Percentiles rank a stretch among this genome's conserved stretches.
Evolutionary conservation across 2,329 filamentous ascomycete species (phyloP).

Genomic region (Fusarium temperatum): DNA sequence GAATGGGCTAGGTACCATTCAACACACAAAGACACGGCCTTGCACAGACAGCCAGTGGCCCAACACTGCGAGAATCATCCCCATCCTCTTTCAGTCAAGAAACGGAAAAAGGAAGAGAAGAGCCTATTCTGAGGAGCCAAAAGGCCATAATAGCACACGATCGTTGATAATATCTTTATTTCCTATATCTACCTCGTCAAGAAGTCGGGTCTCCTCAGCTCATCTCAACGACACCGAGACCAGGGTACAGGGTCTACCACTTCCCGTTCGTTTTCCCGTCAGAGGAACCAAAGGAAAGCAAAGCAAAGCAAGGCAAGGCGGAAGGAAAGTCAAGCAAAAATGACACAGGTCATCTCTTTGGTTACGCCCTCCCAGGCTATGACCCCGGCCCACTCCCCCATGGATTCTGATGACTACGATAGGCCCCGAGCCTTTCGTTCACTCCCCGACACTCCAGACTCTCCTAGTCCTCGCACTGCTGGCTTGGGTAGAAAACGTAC

Average conservation of each 20-base stretch:
- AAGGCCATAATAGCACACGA: not conserved
- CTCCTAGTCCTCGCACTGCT: conserved; percentile 39
- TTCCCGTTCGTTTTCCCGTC: conserved; percentile 32
- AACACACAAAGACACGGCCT: conserved; percentile 34
- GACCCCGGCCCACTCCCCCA: conserved; percentile 39
- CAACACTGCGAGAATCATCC: conserved; percentile 22
- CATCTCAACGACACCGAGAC: conserved; percentile 7
- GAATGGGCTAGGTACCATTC: conserved; percentile 26
- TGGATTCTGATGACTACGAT: conserved; percentile 37
- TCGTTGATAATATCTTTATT: conserved; percentile 6
- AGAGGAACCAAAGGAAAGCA: not conserved
- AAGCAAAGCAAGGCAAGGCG: not conserved
- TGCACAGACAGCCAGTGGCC: conserved; percentile 33
- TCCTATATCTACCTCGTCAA: conserved; percentile 5
- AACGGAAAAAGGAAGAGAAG: not conserved
- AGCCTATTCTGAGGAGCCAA: not conserved
- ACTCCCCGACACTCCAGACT: conserved; percentile 36
- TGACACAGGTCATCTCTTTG: conserved; percentile 44
- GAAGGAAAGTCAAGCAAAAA: conserved; percentile 17
- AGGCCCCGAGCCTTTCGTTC: conserved; percentile 29
- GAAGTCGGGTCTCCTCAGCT: not conserved
- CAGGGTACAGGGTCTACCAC: conserved; percentile 17
- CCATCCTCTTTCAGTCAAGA: conserved; percentile 25
- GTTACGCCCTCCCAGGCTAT: conserved; percentile 38
- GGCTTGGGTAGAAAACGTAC: conserved; percentile 54